Percentiles rank a stretch among this genome's conserved stretches.
Evolutionary conservation across 2,329 filamentous ascomycete species (phyloP).

Genomic region (Phoma sp.): DNA sequence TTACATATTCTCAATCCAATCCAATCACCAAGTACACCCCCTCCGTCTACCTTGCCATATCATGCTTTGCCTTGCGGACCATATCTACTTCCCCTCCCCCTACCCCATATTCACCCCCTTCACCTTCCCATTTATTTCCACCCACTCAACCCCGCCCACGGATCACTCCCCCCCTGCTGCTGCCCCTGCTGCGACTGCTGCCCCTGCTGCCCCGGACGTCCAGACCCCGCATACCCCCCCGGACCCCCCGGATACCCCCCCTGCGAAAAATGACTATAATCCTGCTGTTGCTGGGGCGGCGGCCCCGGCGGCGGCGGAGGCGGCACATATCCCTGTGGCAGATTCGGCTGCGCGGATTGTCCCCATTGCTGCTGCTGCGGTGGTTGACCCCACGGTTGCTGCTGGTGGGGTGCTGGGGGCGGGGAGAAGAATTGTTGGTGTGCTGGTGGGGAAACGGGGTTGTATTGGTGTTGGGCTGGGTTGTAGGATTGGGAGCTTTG

Average conservation of each 20-base stretch:
- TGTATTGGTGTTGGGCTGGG: constrained; percentile 53
- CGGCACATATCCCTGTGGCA: constrained; percentile 71
- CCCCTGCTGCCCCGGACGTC: constrained; percentile 26
- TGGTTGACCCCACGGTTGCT: constrained; percentile 60
- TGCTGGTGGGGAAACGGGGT: constrained; percentile 60
- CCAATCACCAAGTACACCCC: too few species aligned
- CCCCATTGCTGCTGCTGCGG: constrained; percentile 60
- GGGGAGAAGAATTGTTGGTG: constrained; percentile 64
- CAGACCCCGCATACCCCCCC: constrained; percentile 46
- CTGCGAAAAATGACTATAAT: constrained; percentile 58
- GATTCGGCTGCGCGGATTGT: constrained; percentile 45
- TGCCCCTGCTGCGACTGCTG: constrained; percentile 45
- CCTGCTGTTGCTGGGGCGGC: constrained; percentile 54
- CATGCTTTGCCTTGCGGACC: too few species aligned
- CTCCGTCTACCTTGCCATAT: too few species aligned
- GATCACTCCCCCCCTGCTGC: constrained; percentile 59
- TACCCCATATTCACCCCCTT: too few species aligned
- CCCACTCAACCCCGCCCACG: constrained; percentile 73
- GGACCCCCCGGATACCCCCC: constrained; percentile 61
- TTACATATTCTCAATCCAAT: too few species aligned
- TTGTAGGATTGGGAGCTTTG: constrained; percentile 52
- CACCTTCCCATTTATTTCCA: constrained; percentile 63
- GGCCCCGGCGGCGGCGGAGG: constrained; percentile 72
- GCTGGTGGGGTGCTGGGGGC: constrained; percentile 50
- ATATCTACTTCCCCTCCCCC: too few species aligned